These are phyloP conservation scores for Domatiomyces catenatus DNA, from an alignment of 2,329 filamentous ascomycete species.

Conservation along the genomic window DNA sequence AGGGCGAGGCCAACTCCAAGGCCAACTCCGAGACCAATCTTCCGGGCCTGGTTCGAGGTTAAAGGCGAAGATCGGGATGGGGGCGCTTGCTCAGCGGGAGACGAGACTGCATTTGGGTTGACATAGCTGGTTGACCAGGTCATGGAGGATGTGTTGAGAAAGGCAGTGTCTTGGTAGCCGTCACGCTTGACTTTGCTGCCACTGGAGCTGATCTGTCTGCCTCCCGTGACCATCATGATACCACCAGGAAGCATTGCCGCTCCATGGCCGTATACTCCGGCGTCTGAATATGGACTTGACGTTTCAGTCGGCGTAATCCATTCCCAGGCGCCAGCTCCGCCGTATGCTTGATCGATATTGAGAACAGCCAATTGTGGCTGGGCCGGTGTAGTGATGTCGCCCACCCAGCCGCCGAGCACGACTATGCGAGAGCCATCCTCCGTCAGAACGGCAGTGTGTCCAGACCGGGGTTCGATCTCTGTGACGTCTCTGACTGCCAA, in stretches of 20 bases:
- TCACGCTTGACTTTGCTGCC: conserved; percentile 21
- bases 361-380: conserved; percentile 68
- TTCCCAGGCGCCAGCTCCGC: conserved; percentile 31
- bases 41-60: conserved; percentile 22
- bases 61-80: neutral
- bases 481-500: conserved; percentile 26
- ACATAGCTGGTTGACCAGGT: conserved; percentile 43
- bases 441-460: conserved; percentile 70
- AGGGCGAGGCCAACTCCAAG: conserved; percentile 48
- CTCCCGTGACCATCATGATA: conserved; percentile 47
- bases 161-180: conserved; percentile 30
- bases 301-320: conserved; percentile 27
- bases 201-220: conserved; percentile 36
- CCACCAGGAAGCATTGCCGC: conserved; percentile 45
- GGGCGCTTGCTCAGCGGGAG: conserved; percentile 6
- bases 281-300: conserved; percentile 28
- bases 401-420: conserved; percentile 84
- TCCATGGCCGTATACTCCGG: conserved; percentile 46
- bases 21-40: conserved; percentile 48
- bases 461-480: conserved; percentile 63
- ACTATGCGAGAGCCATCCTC: conserved; percentile 64
- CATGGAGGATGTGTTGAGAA: conserved; percentile 47
- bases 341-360: conserved; percentile 59
- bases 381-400: conserved; percentile 59
- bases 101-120: conserved; percentile 26